Conservation (phyloP, 306 rosid genomes). For the Macrotyloma uniflorum region DNA sequence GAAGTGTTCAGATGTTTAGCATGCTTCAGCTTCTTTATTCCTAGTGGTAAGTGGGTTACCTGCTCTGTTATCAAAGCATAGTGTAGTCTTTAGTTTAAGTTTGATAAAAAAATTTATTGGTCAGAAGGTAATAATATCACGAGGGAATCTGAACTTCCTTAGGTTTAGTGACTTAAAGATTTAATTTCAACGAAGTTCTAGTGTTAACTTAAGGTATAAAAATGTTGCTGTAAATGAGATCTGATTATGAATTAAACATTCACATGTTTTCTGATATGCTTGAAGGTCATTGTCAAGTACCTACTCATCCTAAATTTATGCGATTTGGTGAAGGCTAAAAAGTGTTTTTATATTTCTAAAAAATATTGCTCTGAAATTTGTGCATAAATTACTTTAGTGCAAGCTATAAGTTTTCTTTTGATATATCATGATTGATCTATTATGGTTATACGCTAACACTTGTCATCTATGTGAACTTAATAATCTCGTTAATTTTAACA, state of each 20-base stretch:
- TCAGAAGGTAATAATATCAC: not conserved
- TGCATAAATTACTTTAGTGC: conserved; percentile 5
- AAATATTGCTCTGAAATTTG: not conserved
- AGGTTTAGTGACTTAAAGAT: conserved; percentile 28
- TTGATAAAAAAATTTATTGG: not conserved
- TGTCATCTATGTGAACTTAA: conserved; percentile 4
- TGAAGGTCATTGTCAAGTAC: conserved; percentile 21
- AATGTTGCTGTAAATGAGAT: conserved; percentile 9
- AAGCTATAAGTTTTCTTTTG: conserved; percentile 7
- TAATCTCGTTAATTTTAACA: conserved; percentile 36
- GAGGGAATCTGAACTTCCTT: conserved; percentile 16
- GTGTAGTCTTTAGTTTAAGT: conserved; percentile 18
- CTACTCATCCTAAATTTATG: not conserved
- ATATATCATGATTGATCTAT: conserved; percentile 18
- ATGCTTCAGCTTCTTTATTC: conserved; percentile 54
- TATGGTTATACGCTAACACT: not conserved
- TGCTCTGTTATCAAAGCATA: not conserved
- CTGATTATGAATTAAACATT: conserved; percentile 11
- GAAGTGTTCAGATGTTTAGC: conserved; percentile 55
- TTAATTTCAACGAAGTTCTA: conserved; percentile 6
- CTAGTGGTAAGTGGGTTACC: conserved; percentile 36
- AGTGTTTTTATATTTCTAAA: not conserved
- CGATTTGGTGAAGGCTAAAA: not conserved
- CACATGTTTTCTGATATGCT: conserved; percentile 14
- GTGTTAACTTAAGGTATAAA: not conserved